These are phyloP conservation scores for Wallacemonas rigidus DNA, from an alignment of 208 protist species.

Conservation along the genomic window DNA sequence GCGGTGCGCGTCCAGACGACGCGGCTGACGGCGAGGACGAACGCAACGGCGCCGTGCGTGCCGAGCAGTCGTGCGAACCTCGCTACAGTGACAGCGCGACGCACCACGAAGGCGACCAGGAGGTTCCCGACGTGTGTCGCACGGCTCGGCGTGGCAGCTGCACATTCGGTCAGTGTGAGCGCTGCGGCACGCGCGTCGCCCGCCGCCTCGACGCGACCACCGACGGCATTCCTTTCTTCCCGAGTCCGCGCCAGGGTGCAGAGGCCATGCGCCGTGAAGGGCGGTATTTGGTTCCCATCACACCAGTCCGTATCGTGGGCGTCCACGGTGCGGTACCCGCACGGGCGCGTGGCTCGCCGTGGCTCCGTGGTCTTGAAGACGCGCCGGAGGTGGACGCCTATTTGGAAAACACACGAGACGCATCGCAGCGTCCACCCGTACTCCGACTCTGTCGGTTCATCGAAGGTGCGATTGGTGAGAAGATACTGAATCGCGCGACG, in stretches of 20 bases:
- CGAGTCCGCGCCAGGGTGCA: background rate
- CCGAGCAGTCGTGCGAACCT: background rate
- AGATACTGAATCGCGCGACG: constrained; percentile 41
- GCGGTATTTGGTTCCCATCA: constrained; percentile 46
- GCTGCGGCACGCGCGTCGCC: constrained; percentile 28
- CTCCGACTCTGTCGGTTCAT: constrained; percentile 54
- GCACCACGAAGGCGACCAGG: constrained; percentile 11
- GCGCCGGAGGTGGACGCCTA: constrained; percentile 31
- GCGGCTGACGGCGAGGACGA: background rate
- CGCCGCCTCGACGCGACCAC: constrained; percentile 38
- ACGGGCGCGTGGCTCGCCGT: constrained; percentile 42
- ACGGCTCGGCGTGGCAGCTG: background rate
- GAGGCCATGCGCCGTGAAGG: constrained; percentile 18
- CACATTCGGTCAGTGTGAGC: constrained; percentile 23
- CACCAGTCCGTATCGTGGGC: constrained; percentile 47
- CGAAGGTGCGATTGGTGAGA: constrained; percentile 40
- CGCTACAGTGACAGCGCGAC: background rate
- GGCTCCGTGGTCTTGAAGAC: constrained; percentile 42
- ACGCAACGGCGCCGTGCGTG: background rate
- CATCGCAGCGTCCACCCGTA: constrained; percentile 32
- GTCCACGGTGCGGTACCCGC: constrained; percentile 46
- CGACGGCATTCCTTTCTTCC: background rate
- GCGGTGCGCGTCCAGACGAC: background rate
- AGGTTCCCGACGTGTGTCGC: constrained; percentile 2
- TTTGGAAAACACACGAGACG: constrained; percentile 27